These are phyloP conservation scores for Meyerozyma carpophila DNA, from an alignment of 1,139 yeast species.

Conservation along the genomic window DNA sequence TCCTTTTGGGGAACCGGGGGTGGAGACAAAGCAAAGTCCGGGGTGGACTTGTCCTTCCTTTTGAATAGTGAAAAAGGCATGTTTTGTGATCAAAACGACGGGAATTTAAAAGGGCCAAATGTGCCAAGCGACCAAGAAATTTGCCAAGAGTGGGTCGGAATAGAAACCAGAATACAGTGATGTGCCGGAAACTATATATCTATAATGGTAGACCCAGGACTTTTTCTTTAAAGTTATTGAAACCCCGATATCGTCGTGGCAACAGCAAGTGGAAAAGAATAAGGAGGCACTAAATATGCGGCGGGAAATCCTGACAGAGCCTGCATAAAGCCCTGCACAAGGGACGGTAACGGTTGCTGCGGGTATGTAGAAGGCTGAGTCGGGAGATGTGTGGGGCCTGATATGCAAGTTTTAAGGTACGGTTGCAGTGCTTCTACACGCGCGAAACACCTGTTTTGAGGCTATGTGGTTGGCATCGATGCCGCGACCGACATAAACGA, in stretches of 20 bases:
- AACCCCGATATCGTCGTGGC: neutral
- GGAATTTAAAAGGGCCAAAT: neutral
- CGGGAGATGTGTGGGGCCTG: neutral
- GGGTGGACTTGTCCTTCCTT: neutral
- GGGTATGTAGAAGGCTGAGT: neutral
- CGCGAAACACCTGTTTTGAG: neutral
- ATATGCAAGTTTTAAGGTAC: neutral
- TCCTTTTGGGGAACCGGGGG: neutral
- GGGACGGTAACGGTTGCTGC: neutral
- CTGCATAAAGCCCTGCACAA: neutral
- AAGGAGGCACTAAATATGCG: neutral
- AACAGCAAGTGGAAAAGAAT: neutral
- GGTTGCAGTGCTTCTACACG: neutral
- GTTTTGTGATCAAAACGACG: neutral
- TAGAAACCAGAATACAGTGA: neutral
- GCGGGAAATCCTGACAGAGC: neutral
- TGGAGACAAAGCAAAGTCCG: neutral
- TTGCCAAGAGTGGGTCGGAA: neutral
- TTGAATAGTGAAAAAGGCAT: constrained; percentile 1
- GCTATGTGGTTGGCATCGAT: neutral
- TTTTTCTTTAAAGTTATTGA: neutral
- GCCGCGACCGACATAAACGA: neutral
- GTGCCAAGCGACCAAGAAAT: neutral
- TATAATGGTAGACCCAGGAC: neutral
- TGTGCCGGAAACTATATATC: neutral